A percentile compares a stretch with the other conserved stretches of the same genome.
phyloP scores from a whole-genome alignment of 495 filamentous ascomycete species.

The Penicillium ucsense region DNA sequence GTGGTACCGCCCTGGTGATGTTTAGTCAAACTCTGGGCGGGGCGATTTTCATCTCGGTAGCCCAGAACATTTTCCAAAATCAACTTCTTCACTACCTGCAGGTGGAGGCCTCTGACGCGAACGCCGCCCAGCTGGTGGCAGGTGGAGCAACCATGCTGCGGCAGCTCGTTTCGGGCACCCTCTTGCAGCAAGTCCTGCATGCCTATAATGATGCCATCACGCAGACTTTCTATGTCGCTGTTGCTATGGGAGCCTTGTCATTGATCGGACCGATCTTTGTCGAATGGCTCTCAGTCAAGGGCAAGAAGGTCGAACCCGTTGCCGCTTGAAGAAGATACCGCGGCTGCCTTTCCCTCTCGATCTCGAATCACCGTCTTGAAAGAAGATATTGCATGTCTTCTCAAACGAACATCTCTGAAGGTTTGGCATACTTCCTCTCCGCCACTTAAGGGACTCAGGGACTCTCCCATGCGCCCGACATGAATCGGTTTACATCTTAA shows the following conservation, averaged over 20 bases:
- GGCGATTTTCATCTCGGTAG: slow-evolving; percentile 64
- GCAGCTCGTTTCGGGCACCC: slow-evolving; percentile 29
- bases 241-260: slow-evolving; percentile 51
- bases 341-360: too few relatives aligned
- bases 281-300: slow-evolving; percentile 80
- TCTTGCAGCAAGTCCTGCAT: slow-evolving; percentile 44
- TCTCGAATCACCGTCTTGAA: too few relatives aligned
- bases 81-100: slow-evolving; percentile 50
- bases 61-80: slow-evolving; percentile 70
- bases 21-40: slow-evolving; percentile 67
- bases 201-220: slow-evolving; percentile 67
- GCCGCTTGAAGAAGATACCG: slow-evolving; percentile 22
- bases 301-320: slow-evolving; percentile 61
- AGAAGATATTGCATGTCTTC: too few relatives aligned
- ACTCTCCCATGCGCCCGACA: too few relatives aligned
- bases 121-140: slow-evolving; percentile 39
- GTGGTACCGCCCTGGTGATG: slow-evolving; percentile 55
- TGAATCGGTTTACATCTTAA: too few relatives aligned
- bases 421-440: too few relatives aligned
- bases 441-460: too few relatives aligned
- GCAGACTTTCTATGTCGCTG: slow-evolving; percentile 57
- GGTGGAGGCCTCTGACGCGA: slow-evolving; percentile 37
- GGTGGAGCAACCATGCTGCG: slow-evolving; percentile 63
- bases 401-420: too few relatives aligned
- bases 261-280: slow-evolving; percentile 51